A percentile compares a stretch with the other conserved stretches of the same genome.
phyloP scores from a whole-genome alignment of 768 basidiomycete species.

The Calocybe gangraenosa region DNA sequence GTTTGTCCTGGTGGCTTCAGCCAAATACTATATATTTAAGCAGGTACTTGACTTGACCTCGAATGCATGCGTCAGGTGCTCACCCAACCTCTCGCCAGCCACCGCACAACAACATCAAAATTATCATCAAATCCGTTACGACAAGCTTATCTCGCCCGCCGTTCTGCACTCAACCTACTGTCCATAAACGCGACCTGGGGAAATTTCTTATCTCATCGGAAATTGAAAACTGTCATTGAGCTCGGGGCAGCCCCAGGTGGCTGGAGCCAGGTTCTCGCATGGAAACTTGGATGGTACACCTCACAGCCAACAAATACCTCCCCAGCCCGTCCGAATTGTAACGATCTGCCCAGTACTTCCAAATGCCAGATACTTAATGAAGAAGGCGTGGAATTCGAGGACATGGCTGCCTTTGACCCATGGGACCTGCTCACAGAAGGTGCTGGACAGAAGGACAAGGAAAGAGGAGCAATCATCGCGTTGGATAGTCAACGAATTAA shows the following conservation, averaged over 20 bases:
- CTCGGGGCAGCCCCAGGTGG: conserved; percentile 92
- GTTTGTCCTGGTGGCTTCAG: not conserved
- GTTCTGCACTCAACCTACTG: conserved; percentile 90
- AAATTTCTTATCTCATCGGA: conserved; percentile 43
- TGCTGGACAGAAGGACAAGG: not conserved
- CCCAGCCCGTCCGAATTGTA: too few species aligned
- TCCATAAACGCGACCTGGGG: conserved; percentile 60
- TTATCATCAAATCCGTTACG: too few species aligned
- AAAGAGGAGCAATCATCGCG: conserved; percentile 50
- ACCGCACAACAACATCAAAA: too few species aligned
- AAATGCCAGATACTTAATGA: too few species aligned
- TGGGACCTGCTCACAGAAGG: conserved; percentile 34
- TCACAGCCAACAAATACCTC: not conserved
- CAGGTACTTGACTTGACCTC: too few species aligned
- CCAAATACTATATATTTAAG: not conserved
- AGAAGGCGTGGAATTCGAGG: conserved; percentile 1
- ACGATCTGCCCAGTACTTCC: too few species aligned
- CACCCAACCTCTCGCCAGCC: too few species aligned
- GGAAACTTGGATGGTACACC: conserved; percentile 49
- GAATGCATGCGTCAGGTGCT: too few species aligned
- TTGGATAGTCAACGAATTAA: conserved; percentile 74
- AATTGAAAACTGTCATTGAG: conserved; percentile 70
- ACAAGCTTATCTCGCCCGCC: conserved; percentile 15
- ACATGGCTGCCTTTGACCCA: conserved; percentile 28
- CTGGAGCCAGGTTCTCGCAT: conserved; percentile 85